Conservation (phyloP, 805 yeast genomes). For the Candida maesae region DNA sequence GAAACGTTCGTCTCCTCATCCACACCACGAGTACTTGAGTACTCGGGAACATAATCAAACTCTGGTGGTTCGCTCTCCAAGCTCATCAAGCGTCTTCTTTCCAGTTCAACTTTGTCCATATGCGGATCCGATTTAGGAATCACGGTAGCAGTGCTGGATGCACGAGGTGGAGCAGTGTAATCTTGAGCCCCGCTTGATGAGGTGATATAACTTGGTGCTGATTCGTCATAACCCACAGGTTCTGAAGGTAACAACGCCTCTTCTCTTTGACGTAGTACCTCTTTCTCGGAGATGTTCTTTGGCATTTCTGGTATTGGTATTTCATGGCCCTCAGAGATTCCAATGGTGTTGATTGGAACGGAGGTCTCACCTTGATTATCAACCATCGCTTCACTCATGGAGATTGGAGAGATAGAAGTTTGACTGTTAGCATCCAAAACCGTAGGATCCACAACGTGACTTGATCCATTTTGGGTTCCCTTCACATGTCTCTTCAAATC, state of each 20-base stretch:
- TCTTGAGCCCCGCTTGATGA: slow-evolving; percentile 1
- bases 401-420: slow-evolving; percentile 26
- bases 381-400: slow-evolving; percentile 13
- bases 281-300: slow-evolving; percentile 49
- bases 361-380: not conserved
- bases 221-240: slow-evolving; percentile 27
- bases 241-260: slow-evolving; percentile 62
- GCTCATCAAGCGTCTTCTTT: slow-evolving; percentile 33
- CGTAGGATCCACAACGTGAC: not conserved
- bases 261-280: slow-evolving; percentile 49
- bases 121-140: not conserved
- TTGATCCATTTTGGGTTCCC: not conserved
- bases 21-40: slow-evolving; percentile 16
- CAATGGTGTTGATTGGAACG: not conserved
- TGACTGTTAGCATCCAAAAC: slow-evolving; percentile 19
- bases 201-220: slow-evolving; percentile 21
- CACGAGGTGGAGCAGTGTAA: slow-evolving; percentile 7
- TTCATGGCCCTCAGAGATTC: slow-evolving; percentile 11
- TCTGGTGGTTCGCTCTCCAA: slow-evolving; percentile 41
- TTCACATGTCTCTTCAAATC: slow-evolving; percentile 2
- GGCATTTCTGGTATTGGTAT: slow-evolving; percentile 8
- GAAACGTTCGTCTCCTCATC: slow-evolving; percentile 1
- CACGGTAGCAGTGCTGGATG: slow-evolving; percentile 3
- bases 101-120: slow-evolving; percentile 39
- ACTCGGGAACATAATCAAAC: slow-evolving; percentile 28